Percentiles rank a stretch among this genome's conserved stretches.
These are phyloP conservation scores for Styphnolobium japonicum DNA, from an alignment of 306 rosid species.

Conservation along the genomic window DNA sequence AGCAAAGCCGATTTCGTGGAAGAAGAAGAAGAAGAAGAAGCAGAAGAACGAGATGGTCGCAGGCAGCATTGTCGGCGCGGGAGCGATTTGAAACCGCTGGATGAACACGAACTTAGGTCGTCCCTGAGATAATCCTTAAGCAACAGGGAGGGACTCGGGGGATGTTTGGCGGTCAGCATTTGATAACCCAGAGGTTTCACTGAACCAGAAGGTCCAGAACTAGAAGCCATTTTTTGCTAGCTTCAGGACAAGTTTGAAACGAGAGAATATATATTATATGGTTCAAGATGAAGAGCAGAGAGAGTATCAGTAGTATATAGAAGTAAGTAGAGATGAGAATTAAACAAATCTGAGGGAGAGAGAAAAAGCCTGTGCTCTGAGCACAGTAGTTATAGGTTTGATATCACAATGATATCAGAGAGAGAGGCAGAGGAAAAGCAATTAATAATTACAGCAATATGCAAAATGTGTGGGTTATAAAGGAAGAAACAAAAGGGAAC, in stretches of 20 bases:
- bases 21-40: slow-evolving; percentile 18
- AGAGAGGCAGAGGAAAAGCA: background rate
- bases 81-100: slow-evolving; percentile 62
- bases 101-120: slow-evolving; percentile 62
- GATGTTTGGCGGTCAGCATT: background rate
- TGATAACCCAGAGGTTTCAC: background rate
- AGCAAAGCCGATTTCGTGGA: slow-evolving; percentile 39
- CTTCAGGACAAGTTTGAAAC: background rate
- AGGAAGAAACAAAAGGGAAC: background rate
- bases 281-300: too few species aligned
- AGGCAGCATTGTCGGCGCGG: slow-evolving; percentile 62
- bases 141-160: slow-evolving; percentile 20
- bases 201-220: background rate
- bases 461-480: background rate
- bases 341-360: background rate
- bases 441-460: background rate
- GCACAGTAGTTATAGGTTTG: background rate
- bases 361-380: background rate
- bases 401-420: background rate
- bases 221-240: slow-evolving; percentile 31
- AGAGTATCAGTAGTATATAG: background rate
- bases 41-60: slow-evolving; percentile 12
- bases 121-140: slow-evolving; percentile 61
- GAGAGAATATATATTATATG: background rate
- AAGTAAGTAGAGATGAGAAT: background rate